Conservation (phyloP, 805 yeast species). For the Ogataea methylovora region DNA sequence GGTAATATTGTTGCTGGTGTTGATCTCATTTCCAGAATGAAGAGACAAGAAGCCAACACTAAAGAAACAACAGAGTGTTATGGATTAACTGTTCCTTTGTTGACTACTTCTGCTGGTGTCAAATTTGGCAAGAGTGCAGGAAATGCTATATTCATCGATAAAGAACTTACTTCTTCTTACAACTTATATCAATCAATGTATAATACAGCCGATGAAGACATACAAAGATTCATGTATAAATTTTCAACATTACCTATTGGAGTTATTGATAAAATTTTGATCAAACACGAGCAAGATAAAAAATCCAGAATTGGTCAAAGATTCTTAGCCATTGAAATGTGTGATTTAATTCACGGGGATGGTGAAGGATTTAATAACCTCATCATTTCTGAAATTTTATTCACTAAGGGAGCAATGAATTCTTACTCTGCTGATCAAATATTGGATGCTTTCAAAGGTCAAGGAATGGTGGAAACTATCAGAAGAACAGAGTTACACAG, state of each 20-base stretch:
- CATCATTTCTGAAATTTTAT: conserved; percentile 58
- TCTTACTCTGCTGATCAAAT: conserved; percentile 24
- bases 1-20: conserved; percentile 96
- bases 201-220: conserved; percentile 71
- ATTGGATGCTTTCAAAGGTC: conserved; percentile 44
- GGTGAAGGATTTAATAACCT: conserved; percentile 67
- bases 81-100: conserved; percentile 85
- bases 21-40: conserved; percentile 67
- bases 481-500: conserved; percentile 22
- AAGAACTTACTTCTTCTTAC: conserved; percentile 67
- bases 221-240: conserved; percentile 57
- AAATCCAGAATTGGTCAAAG: conserved; percentile 66
- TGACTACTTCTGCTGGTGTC: conserved; percentile 83
- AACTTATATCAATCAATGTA: conserved; percentile 81
- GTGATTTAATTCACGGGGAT: conserved; percentile 80
- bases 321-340: conserved; percentile 73
- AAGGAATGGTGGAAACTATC: conserved; percentile 42
- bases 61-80: conserved; percentile 28
- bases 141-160: conserved; percentile 85
- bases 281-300: conserved; percentile 49
- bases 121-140: conserved; percentile 98
- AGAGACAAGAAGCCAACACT: conserved; percentile 10
- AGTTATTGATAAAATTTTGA: conserved; percentile 47
- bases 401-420: conserved; percentile 20
- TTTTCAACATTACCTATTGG: conserved; percentile 71